These are phyloP conservation scores for Boechera retrofracta DNA, from an alignment of 345 rosid species.

Conservation along the genomic window DNA sequence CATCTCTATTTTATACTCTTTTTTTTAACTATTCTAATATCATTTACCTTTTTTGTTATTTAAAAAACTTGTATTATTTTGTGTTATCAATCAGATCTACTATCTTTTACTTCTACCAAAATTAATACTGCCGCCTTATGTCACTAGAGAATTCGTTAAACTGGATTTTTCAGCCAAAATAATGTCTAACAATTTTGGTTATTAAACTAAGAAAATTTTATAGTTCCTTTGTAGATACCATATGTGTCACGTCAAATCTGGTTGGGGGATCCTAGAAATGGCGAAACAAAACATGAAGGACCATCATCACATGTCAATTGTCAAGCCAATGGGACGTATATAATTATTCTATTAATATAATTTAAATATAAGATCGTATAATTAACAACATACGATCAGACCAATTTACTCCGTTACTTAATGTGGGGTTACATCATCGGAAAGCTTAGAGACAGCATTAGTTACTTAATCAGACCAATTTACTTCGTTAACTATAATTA, in stretches of 20 bases:
- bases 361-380: slow-evolving; percentile 19
- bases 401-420: too few relatives aligned
- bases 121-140: not conserved
- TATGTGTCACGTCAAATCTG: slow-evolving; percentile 9
- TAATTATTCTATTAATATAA: slow-evolving; percentile 40
- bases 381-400: not conserved
- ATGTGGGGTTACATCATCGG: slow-evolving; percentile 5
- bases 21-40: too few relatives aligned
- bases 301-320: slow-evolving; percentile 45
- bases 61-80: too few relatives aligned
- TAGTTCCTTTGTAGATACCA: not conserved
- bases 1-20: too few relatives aligned
- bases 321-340: slow-evolving; percentile 32
- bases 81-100: too few relatives aligned
- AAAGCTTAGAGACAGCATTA: slow-evolving; percentile 42
- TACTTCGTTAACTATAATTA: slow-evolving; percentile 41
- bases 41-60: too few relatives aligned
- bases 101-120: not conserved
- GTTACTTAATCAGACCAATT: slow-evolving; percentile 31
- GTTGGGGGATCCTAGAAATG: slow-evolving; percentile 35
- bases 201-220: not conserved
- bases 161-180: not conserved
- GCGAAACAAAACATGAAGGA: slow-evolving; percentile 20
- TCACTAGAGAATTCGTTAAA: not conserved
- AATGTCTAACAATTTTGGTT: not conserved